Base-by-base conservation (phyloP, 306 rosid species). In the Rubus idaeus region DNA sequence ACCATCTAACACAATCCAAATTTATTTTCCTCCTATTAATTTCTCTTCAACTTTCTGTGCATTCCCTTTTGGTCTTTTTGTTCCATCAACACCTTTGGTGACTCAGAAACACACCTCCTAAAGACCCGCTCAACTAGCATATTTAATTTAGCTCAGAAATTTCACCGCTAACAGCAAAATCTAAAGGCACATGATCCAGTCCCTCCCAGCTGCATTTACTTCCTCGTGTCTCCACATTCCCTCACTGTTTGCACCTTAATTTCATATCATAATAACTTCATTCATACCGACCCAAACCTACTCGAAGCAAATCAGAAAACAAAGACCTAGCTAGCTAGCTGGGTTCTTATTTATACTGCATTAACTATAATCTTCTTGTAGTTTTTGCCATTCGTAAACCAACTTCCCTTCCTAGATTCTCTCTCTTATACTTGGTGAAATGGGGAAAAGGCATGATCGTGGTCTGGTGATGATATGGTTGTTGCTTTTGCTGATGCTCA, bases 121-220 rank as follows among this genome's bases (percentile, higher is more conserved):
- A 76, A 61, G 83, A 86, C 86, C 89, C 83, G 88, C 73, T 84
- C 79, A 68, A 76, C 10, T 35, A 87, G 76, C 77, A 76, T 81
- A 80, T 85, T 90, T 75, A 87, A 76, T 83, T 72, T 74, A 12
- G 30, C 44, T 20, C 21, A 76, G 60, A 60, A 57, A 46, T 39
- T 64, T 63, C 74, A 56, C 35, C 77, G 41, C 81, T 75, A 77
- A 82, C 87, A 75, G 47, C 83, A 58, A 77, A 71, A 86, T 84
- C 79, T 74, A 66, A 80, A 80, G 80, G 64, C 89, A 89, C 89
- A 86, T 86, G 90, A 78, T 76, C 79, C 79, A 62, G 77, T 44
- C 53, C 30, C 68, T 64, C 13, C 13, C 26, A 40, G 70, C 70
- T 65, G 81, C 86, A 81, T 84, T 86, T 82, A 80, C 61, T 84